Evolutionary conservation across 805 yeast species (phyloP).

Genomic region (Candida broadrunensis): DNA sequence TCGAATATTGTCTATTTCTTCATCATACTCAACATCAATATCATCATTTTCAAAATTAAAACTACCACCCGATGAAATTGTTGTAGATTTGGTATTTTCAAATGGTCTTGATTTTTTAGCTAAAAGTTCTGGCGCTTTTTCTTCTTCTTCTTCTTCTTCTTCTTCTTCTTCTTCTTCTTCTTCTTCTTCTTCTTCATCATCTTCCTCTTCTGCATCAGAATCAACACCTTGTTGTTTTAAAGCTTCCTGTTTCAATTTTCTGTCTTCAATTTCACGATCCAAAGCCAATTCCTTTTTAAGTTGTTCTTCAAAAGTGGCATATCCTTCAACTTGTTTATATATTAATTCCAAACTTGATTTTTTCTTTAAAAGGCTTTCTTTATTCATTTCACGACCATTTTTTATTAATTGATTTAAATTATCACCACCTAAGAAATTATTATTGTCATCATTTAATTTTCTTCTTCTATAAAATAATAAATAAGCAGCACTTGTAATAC

Average conservation of each 20-base stretch:
- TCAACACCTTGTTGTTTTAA: constrained; percentile 1
- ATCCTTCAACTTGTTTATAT: constrained; percentile 11
- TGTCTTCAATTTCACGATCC: constrained; percentile 2
- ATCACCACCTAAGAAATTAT: constrained; percentile 46
- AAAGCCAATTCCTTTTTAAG: constrained; percentile 4
- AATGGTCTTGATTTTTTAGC: neutral
- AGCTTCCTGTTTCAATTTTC: constrained; percentile 1
- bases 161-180: constrained; percentile 3
- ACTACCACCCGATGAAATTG: neutral
- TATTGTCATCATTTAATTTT: constrained; percentile 12
- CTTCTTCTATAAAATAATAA: constrained; percentile 74
- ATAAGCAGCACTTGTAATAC: constrained; percentile 80
- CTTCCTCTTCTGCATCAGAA: constrained; percentile 1
- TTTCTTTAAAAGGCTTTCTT: constrained; percentile 9
- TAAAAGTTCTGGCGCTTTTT: neutral
- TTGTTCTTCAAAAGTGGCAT: constrained; percentile 5
- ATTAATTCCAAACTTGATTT: constrained; percentile 11
- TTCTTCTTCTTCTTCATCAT: constrained; percentile 4
- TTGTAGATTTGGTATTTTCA: neutral
- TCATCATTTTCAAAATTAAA: constrained; percentile 7
- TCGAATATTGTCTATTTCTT: constrained; percentile 15
- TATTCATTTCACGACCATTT: constrained; percentile 32
- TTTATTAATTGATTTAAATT: constrained; percentile 38
- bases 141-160: neutral
- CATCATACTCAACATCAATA: constrained; percentile 8